These are phyloP conservation scores for Pisolithus sp. DNA, from an alignment of 768 basidiomycete genomes.

Conservation along the genomic window DNA sequence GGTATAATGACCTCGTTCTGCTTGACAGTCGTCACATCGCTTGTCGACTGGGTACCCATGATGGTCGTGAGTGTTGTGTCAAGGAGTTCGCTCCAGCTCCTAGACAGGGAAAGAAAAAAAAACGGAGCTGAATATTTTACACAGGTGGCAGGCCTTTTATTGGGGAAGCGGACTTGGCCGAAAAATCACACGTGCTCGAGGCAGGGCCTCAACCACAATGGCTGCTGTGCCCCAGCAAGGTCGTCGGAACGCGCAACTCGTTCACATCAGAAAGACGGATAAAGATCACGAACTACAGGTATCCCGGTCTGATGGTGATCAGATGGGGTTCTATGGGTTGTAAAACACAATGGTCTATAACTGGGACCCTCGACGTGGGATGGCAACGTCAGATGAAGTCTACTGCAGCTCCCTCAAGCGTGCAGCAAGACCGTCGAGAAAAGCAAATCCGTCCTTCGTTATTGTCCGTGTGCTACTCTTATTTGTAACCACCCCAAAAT, in stretches of 20 bases:
- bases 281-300: no score
- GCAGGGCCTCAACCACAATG: no score
- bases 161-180: constrained; percentile 24
- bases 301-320: no score
- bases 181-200: constrained; percentile 17
- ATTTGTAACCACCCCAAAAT: constrained; percentile 66
- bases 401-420: constrained; percentile 35
- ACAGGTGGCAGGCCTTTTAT: constrained; percentile 17
- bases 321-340: no score
- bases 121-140: background rate
- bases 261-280: background rate
- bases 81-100: constrained; percentile 4
- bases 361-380: no score
- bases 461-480: constrained; percentile 62
- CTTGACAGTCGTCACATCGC: constrained; percentile 31
- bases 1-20: constrained; percentile 68
- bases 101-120: background rate
- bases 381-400: no score
- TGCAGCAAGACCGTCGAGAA: constrained; percentile 55
- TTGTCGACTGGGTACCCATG: constrained; percentile 14
- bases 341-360: no score
- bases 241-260: background rate
- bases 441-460: constrained; percentile 72
- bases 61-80: constrained; percentile 10
- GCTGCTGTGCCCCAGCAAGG: no score